phyloP scores from a whole-genome alignment of 2,329 filamentous ascomycete species.

The Cytospora leucostoma region DNA sequence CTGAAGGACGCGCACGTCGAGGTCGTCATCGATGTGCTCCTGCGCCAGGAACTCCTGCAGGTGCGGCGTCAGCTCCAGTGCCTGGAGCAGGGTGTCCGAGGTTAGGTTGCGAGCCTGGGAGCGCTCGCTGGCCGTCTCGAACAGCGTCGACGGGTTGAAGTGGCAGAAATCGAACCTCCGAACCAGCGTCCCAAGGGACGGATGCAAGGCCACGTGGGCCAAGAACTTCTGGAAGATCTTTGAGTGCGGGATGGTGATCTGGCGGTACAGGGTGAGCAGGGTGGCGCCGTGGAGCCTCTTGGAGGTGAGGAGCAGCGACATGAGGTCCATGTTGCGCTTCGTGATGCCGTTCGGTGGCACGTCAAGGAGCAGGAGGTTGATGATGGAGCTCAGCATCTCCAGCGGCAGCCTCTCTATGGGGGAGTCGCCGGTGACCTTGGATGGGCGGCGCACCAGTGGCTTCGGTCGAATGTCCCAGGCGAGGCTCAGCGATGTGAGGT shows the following conservation, averaged over 20 bases:
- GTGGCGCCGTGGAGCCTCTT: conserved; percentile 72
- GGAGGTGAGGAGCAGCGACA: conserved; percentile 76
- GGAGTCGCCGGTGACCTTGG: conserved; percentile 47
- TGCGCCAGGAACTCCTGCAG: conserved; percentile 78
- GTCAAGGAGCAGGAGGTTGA: conserved; percentile 73
- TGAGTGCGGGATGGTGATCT: conserved; percentile 82
- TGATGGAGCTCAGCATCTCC: conserved; percentile 72
- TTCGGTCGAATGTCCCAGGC: conserved; percentile 50
- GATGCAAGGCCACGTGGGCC: conserved; percentile 65
- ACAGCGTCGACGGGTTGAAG: conserved; percentile 78
- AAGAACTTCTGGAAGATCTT: conserved; percentile 82
- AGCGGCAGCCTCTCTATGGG: conserved; percentile 68
- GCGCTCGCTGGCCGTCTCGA: conserved; percentile 73
- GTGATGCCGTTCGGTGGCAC: conserved; percentile 73
- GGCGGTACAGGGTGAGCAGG: conserved; percentile 72
- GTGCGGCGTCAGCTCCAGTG: conserved; percentile 70
- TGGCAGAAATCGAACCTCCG: conserved; percentile 82
- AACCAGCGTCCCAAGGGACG: conserved; percentile 71
- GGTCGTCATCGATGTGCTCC: conserved; percentile 78
- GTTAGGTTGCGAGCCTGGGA: conserved; percentile 76
- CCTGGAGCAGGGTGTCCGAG: conserved; percentile 69
- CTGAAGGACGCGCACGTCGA: conserved; percentile 66
- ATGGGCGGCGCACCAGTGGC: conserved; percentile 22
- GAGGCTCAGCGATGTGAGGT: conserved; percentile 57
- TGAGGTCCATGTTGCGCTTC: conserved; percentile 75